phyloP scores from a whole-genome alignment of 768 basidiomycete genomes.

The Mycena latifolia region DNA sequence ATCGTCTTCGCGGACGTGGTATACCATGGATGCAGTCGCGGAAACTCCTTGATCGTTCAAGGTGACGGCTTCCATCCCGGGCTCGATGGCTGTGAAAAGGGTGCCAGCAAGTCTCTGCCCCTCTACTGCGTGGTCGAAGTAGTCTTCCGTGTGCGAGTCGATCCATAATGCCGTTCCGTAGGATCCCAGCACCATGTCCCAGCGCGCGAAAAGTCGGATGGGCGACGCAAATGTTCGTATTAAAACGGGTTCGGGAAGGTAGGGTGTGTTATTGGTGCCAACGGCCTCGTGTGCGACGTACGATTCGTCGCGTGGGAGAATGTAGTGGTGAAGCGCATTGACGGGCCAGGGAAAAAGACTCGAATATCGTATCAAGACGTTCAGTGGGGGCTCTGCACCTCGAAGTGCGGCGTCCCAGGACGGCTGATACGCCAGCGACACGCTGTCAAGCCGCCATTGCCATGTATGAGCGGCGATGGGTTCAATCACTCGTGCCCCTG shows the following conservation, averaged over 20 bases:
- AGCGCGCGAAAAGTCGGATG: slow-evolving; percentile 66
- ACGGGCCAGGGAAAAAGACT: slow-evolving; percentile 76
- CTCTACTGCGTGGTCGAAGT: slow-evolving; percentile 55
- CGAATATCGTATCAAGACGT: slow-evolving; percentile 70
- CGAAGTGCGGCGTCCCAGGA: slow-evolving; percentile 34
- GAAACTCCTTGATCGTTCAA: slow-evolving; percentile 44
- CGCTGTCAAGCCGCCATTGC: slow-evolving; percentile 70
- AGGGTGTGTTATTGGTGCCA: slow-evolving; percentile 58
- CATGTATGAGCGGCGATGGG: slow-evolving; percentile 63
- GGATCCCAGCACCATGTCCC: slow-evolving; percentile 65
- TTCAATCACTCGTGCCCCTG: slow-evolving; percentile 44
- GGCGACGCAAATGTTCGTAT: slow-evolving; percentile 64
- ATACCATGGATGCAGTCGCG: slow-evolving; percentile 55
- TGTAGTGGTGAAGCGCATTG: slow-evolving; percentile 75
- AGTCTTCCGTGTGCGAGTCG: slow-evolving; percentile 70
- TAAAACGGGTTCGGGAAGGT: slow-evolving; percentile 49
- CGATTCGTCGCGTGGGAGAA: slow-evolving; percentile 58
- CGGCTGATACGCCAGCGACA: slow-evolving; percentile 53
- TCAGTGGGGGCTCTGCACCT: slow-evolving; percentile 50
- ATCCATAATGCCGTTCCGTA: slow-evolving; percentile 77
- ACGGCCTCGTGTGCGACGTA: slow-evolving; percentile 44
- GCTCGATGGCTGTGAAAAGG: slow-evolving; percentile 39
- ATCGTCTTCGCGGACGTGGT: slow-evolving; percentile 59
- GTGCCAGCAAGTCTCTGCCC: slow-evolving; percentile 74
- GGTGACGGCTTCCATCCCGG: slow-evolving; percentile 40